Evolutionary conservation across 148 eudicot genomes (phyloP).

Genomic region (Amaranthus palmeri): DNA sequence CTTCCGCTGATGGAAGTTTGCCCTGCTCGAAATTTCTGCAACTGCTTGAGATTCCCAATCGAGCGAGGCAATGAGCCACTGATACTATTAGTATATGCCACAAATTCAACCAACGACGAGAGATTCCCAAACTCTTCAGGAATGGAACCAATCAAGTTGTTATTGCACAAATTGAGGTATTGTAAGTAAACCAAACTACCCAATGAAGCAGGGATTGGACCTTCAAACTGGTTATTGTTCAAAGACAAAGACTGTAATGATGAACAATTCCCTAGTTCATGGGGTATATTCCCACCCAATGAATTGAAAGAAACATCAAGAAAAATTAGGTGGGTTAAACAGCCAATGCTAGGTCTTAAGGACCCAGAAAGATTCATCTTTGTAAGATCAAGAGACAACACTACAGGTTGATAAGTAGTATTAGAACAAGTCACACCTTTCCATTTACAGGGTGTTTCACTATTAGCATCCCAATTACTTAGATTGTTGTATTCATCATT

Average conservation of each 20-base stretch:
- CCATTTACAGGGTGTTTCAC: conserved; percentile 83
- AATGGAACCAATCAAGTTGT: conserved; percentile 61
- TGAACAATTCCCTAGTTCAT: conserved; percentile 61
- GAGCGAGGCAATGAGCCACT: conserved; percentile 67
- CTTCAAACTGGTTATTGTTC: conserved; percentile 58
- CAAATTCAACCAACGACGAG: conserved; percentile 53
- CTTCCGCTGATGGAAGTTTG: conserved; percentile 71
- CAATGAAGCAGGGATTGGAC: conserved; percentile 65
- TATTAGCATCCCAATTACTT: conserved; percentile 54
- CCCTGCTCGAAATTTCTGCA: conserved; percentile 74
- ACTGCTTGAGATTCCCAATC: conserved; percentile 53
- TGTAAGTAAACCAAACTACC: conserved; percentile 48
- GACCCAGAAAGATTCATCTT: conserved; percentile 68
- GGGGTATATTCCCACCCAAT: conserved; percentile 55
- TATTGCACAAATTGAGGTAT: conserved; percentile 79
- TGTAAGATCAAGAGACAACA: conserved; percentile 54
- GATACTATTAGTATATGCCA: conserved; percentile 66
- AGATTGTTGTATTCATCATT: conserved; percentile 42
- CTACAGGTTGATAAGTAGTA: conserved; percentile 30
- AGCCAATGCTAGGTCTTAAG: conserved; percentile 63
- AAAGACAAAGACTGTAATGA: conserved; percentile 46
- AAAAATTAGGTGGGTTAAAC: conserved; percentile 37
- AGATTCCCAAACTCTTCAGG: conserved; percentile 81
- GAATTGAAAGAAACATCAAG: conserved; percentile 57
- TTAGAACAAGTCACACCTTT: conserved; percentile 64